phyloP scores from a whole-genome alignment of 2,329 filamentous ascomycete genomes.

The Xylaria sp. region DNA sequence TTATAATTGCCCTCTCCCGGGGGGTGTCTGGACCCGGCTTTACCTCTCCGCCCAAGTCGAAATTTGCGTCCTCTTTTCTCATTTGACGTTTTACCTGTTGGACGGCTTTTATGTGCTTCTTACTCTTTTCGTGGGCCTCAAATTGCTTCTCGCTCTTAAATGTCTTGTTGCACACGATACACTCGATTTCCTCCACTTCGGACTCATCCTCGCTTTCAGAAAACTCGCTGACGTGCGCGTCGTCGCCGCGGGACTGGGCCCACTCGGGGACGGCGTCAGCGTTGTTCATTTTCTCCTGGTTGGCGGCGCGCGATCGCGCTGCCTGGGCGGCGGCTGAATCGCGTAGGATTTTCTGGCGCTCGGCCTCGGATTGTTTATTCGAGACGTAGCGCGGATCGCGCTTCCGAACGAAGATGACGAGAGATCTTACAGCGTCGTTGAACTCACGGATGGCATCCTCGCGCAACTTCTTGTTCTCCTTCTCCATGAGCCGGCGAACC shows the following conservation, averaged over 20 bases:
- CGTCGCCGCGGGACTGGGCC: conserved; percentile 70
- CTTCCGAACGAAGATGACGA: conserved; percentile 90
- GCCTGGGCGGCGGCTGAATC: conserved; percentile 86
- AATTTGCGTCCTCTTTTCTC: conserved; percentile 77
- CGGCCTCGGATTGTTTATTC: conserved; percentile 79
- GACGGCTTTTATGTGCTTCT: conserved; percentile 91
- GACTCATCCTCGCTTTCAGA: conserved; percentile 65
- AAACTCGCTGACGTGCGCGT: conserved; percentile 64
- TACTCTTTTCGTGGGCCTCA: conserved; percentile 92
- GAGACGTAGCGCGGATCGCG: conserved; percentile 86
- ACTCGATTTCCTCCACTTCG: conserved; percentile 72
- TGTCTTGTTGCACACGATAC: conserved; percentile 78
- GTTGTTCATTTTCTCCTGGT: conserved; percentile 76
- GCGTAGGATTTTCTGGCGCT: conserved; percentile 81
- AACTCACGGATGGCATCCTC: conserved; percentile 88
- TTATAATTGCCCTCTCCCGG: conserved; percentile 18
- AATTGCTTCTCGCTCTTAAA: conserved; percentile 95
- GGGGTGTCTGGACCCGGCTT: conserved; percentile 10
- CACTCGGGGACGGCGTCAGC: conserved; percentile 76
- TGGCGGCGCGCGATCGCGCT: conserved; percentile 81
- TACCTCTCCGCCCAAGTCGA: conserved; percentile 58
- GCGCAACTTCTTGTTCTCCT: conserved; percentile 86
- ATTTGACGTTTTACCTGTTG: conserved; percentile 84
- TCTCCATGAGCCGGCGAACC: conserved; percentile 87
- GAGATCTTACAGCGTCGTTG: conserved; percentile 87